Evolutionary conservation across 2,329 filamentous ascomycete genomes (phyloP), one percentile per base, ranked within the genome.

Genomic region (Pseudogymnoascus sp.): DNA sequence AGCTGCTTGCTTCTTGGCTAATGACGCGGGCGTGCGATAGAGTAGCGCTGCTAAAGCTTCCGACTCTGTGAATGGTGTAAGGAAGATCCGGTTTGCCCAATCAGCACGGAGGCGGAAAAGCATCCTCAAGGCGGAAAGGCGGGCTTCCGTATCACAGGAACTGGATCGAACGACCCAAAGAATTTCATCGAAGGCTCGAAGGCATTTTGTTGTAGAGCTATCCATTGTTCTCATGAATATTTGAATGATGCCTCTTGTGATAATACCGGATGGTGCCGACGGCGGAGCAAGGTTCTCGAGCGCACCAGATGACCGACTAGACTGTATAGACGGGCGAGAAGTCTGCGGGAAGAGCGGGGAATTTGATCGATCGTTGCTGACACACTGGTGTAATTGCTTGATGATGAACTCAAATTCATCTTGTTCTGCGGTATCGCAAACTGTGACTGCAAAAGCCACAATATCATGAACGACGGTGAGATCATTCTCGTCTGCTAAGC

Each of bases 31-130:
- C 5, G 82, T 86, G 38, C 91, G 86, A 68, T 86, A 88, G 8
- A 96, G 78, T 5, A 88, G 82, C 14, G 85, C 82, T 28, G 92
- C 90, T 23, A 96, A 78, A 62, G 85, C 85, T 67, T 88, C 85
- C 28, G 86, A 89, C 72, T 96, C 91, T 1, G 88, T 85, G 31
- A 85, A 83, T 36, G 84, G 77, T 6, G 86, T 86, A 62, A 96
- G 78, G 64, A 89, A 91, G 3, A 97, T 82, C 50, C 87, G 84
- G 67, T 93, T 85, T 8, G 89, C 85, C 73, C 89, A 91, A 74
- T 96, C 91, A 21, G 91, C 91, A 64, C 93, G 85, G 31, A 97
- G 78, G 46, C 93, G 86, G 72, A 96, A 93, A 1, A 97, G 78
- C 46, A 93, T 76, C 70, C 90, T 91, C 79, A 93, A 84, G 2